Conservation (phyloP, 306 rosid species). For the Argentina anserina region DNA sequence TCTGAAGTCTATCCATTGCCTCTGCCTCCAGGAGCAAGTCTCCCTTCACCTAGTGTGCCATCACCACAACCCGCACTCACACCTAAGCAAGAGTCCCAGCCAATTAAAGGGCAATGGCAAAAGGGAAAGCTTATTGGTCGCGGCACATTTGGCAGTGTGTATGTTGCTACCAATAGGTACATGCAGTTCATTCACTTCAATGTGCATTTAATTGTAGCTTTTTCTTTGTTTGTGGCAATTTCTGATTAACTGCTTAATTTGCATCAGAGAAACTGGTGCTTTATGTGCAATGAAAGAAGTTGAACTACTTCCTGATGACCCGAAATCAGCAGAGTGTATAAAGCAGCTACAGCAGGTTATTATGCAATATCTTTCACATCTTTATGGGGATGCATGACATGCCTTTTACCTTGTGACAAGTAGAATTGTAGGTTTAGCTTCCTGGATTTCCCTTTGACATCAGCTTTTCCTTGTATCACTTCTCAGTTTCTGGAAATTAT, state of each 20-base stretch:
- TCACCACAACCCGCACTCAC: conserved; percentile 16
- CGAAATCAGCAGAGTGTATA: conserved; percentile 82
- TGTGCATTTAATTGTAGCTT: conserved; percentile 11
- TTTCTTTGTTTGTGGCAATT: conserved; percentile 16
- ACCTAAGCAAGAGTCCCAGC: conserved; percentile 44
- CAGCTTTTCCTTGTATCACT: too few species aligned
- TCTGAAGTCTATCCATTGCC: conserved; percentile 77
- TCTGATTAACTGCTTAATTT: conserved; percentile 10
- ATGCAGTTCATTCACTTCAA: conserved; percentile 13
- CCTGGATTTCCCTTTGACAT: too few species aligned
- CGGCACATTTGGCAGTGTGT: conserved; percentile 95
- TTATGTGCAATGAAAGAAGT: conserved; percentile 99
- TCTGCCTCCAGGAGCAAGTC: conserved; percentile 72
- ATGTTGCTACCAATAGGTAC: conserved; percentile 86
- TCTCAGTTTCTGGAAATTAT: not conserved
- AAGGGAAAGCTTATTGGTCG: conserved; percentile 98
- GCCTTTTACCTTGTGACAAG: too few species aligned
- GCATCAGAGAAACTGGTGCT: conserved; percentile 79
- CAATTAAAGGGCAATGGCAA: conserved; percentile 79
- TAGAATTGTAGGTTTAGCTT: too few species aligned
- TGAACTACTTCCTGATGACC: conserved; percentile 80
- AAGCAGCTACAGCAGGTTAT: conserved; percentile 93
- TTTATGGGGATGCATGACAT: not conserved
- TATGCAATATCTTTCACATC: not conserved
- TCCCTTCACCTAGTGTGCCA: conserved; percentile 33